phyloP scores from a whole-genome alignment of 768 basidiomycete species.

The Termitomyces sp. region DNA sequence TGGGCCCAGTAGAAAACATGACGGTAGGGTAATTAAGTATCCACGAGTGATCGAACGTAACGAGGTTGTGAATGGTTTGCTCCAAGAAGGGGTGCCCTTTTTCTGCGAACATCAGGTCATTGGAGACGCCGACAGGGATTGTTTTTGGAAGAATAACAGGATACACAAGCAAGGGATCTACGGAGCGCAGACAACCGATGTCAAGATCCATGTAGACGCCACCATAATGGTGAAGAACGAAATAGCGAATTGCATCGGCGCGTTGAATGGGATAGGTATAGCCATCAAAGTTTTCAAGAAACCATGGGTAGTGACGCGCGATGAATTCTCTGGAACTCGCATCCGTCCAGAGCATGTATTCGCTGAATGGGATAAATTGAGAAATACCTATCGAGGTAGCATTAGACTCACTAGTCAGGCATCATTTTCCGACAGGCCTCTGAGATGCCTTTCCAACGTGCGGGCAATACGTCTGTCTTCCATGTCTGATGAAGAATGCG shows the following conservation, averaged over 20 bases:
- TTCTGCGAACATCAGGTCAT: slow-evolving; percentile 93
- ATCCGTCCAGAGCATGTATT: slow-evolving; percentile 98
- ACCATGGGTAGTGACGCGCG: slow-evolving; percentile 82
- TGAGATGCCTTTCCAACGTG: slow-evolving; percentile 75
- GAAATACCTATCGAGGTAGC: slow-evolving; percentile 7
- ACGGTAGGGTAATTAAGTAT: slow-evolving; percentile 97
- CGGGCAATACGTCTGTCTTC: slow-evolving; percentile 86
- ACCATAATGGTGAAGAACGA: slow-evolving; percentile 92
- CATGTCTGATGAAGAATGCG: slow-evolving; percentile 97
- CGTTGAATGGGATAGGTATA: slow-evolving; percentile 93
- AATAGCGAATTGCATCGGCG: slow-evolving; percentile 97
- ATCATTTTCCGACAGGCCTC: slow-evolving; percentile 86
- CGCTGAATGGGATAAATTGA: slow-evolving; percentile 40
- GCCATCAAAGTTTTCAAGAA: slow-evolving; percentile 87
- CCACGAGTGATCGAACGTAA: slow-evolving; percentile 91
- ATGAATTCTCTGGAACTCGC: slow-evolving; percentile 87
- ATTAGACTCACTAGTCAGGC: slow-evolving; percentile 83
- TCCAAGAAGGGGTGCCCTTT: slow-evolving; percentile 84
- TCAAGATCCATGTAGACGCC: slow-evolving; percentile 97
- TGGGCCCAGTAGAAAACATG: slow-evolving; percentile 99
- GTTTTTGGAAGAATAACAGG: slow-evolving; percentile 92
- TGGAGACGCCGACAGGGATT: slow-evolving; percentile 94
- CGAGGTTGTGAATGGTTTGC: slow-evolving; percentile 88
- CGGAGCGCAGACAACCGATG: slow-evolving; percentile 82
- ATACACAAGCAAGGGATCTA: slow-evolving; percentile 83